Conservation (phyloP, 345 rosid genomes). For the Rhodamnia rubescens region DNA sequence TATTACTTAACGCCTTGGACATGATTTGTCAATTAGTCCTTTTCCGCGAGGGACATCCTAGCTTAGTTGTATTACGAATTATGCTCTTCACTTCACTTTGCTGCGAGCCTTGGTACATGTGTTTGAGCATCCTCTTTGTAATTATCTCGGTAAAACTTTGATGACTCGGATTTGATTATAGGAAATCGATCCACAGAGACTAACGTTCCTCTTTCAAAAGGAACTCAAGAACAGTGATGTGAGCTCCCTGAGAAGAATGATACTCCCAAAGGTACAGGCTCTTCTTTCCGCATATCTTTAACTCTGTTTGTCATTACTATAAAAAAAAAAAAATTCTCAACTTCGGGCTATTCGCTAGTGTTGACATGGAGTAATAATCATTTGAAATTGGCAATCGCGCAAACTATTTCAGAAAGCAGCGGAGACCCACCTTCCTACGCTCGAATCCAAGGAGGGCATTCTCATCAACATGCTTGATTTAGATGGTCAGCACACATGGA, state of each 20-base stretch:
- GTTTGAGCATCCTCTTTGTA: background rate
- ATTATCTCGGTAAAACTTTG: background rate
- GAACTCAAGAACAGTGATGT: conserved; percentile 96
- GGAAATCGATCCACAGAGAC: conserved; percentile 60
- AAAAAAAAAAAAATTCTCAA: background rate
- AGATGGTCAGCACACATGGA: conserved; percentile 77
- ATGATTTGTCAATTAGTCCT: background rate
- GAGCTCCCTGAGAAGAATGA: conserved; percentile 76
- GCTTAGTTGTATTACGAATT: background rate
- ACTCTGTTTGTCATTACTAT: background rate
- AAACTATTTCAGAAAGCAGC: conserved; percentile 64
- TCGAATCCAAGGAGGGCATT: conserved; percentile 90
- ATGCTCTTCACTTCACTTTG: background rate
- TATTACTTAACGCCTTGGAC: background rate
- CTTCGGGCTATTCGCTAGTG: background rate
- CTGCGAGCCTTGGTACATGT: background rate
- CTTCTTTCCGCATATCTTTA: background rate
- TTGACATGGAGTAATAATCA: background rate
- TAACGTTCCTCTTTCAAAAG: conserved; percentile 83
- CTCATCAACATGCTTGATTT: conserved; percentile 63
- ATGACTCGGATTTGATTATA: background rate
- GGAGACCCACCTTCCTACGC: conserved; percentile 68
- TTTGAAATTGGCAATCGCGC: background rate
- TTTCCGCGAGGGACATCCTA: background rate
- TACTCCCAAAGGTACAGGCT: conserved; percentile 78